Percentiles rank a stretch among this genome's conserved stretches.
Conservation (phyloP, 495 filamentous ascomycete species). For the Daldinia grandis region DNA sequence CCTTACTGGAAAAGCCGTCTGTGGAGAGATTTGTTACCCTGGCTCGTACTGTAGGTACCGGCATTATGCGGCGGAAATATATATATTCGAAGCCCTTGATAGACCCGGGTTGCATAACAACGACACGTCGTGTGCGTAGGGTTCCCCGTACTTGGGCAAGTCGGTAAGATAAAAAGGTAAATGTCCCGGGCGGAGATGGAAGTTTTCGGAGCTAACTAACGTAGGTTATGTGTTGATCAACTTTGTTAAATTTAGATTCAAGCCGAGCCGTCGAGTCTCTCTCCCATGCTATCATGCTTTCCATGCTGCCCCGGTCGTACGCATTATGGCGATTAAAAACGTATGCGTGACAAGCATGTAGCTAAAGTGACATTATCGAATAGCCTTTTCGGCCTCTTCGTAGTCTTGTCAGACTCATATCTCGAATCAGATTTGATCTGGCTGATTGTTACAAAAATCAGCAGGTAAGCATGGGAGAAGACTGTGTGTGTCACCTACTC, state of each 20-base stretch:
- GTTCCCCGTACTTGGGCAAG: not conserved
- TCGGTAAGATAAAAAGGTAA: slow-evolving; percentile 32
- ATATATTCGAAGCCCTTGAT: slow-evolving; percentile 12
- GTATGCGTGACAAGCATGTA: not conserved
- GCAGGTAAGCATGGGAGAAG: slow-evolving; percentile 7
- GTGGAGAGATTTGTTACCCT: slow-evolving; percentile 1
- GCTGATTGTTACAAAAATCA: not conserved
- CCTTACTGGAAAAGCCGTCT: not conserved
- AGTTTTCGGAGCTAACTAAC: not conserved
- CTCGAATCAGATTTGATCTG: not conserved
- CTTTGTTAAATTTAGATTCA: not conserved
- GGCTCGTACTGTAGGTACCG: not conserved
- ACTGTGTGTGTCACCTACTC: not conserved
- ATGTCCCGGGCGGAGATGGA: slow-evolving; percentile 6
- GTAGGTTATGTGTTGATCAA: not conserved
- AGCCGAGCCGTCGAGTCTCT: not conserved
- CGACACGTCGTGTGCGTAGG: slow-evolving; percentile 12
- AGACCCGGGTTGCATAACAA: slow-evolving; percentile 3
- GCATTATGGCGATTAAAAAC: not conserved
- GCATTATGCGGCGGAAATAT: slow-evolving; percentile 14
- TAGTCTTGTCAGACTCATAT: slow-evolving; percentile 9
- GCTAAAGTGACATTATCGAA: not conserved
- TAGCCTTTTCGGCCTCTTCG: not conserved
- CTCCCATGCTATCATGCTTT: not conserved
- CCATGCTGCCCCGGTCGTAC: not conserved